Evolutionary conservation across 345 rosid species (phyloP), one percentile per base, ranked within the genome.

Genomic region (Orychophragmus violaceus): DNA sequence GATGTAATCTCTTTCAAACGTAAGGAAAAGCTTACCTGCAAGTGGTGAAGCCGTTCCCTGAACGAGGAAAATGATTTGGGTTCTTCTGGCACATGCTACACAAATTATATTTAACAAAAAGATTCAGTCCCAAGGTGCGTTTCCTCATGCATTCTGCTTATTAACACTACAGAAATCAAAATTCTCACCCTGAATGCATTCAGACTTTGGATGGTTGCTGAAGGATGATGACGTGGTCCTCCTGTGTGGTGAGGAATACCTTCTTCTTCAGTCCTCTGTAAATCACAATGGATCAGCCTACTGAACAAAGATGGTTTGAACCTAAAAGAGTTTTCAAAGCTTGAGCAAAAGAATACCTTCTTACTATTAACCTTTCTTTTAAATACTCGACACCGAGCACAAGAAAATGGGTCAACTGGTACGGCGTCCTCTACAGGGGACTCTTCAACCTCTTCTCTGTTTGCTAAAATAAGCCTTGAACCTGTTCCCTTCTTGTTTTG

Each of bases 201-300:
- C 70, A 93, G 64, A 68, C 79, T 72, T 70, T 75, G 84, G 25
- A 90, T 81, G 41, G 77, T 54, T 66, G 50, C 71, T 51, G 54
- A 78, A 48, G 89, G 71, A 82, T 93, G 98, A 77, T 77, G 88
- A 51, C 81, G 79, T 61, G 86, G 89, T 63, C 98, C 89, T 78
- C 78, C 80, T 51, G 62, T 75, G 32, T 77, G 74, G 74, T 89
- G 95, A 57, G 76, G 81, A 36, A 82, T 70, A 8, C 90, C 79
- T 64, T 75, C 82, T 67, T 50, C 61, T 74, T 80, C 89, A 67
- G 46, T 51, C 63, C 76, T 77, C 98, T 91, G 79, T 32, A 64
- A 69, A 76, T 74, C 24, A 51, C 54, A 46, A 52, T 23, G 16
- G n/a, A 62, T 62, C 44, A 69, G 51, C 52, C 51, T 22, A 57